Evolutionary conservation across 495 filamentous ascomycete species (phyloP).

Genomic region (Letharia lupina): DNA sequence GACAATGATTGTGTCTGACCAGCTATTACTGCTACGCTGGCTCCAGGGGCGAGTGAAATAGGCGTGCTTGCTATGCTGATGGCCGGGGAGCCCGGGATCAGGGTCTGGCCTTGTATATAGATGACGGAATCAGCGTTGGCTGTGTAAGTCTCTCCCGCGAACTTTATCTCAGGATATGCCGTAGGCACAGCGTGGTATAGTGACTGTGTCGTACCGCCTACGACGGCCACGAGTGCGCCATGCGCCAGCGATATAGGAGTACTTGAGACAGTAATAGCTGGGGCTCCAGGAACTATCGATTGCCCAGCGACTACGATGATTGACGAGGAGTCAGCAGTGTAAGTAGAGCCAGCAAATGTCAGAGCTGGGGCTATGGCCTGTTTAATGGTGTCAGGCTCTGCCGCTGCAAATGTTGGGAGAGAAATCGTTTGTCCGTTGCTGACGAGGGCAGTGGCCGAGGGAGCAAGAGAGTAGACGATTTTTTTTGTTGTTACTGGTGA

Average conservation of each 20-base stretch:
- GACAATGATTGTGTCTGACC: slow-evolving; percentile 1
- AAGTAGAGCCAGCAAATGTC: slow-evolving; percentile 9
- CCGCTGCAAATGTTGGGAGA: not conserved
- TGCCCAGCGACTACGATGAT: slow-evolving; percentile 8
- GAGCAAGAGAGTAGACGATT: not conserved
- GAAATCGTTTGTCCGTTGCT: not conserved
- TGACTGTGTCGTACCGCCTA: slow-evolving; percentile 11
- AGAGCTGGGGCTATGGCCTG: slow-evolving; percentile 2
- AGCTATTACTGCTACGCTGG: not conserved
- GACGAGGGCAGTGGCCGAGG: not conserved
- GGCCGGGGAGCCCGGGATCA: not conserved
- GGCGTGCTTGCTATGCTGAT: not conserved
- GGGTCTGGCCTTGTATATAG: not conserved
- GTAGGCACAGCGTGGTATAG: not conserved
- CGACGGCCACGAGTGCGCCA: slow-evolving; percentile 1
- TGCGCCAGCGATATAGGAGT: slow-evolving; percentile 16
- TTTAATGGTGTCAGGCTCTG: not conserved
- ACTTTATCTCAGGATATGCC: not conserved
- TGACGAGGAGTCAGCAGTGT: slow-evolving; percentile 10
- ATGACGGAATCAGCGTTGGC: not conserved
- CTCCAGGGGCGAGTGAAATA: slow-evolving; percentile 3
- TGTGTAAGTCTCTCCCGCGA: not conserved
- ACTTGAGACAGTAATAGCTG: slow-evolving; percentile 12
- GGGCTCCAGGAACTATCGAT: not conserved
- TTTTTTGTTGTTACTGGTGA: not conserved